phyloP scores from a whole-genome alignment of 2,329 filamentous ascomycete species.

The Pseudocercospora vitis region DNA sequence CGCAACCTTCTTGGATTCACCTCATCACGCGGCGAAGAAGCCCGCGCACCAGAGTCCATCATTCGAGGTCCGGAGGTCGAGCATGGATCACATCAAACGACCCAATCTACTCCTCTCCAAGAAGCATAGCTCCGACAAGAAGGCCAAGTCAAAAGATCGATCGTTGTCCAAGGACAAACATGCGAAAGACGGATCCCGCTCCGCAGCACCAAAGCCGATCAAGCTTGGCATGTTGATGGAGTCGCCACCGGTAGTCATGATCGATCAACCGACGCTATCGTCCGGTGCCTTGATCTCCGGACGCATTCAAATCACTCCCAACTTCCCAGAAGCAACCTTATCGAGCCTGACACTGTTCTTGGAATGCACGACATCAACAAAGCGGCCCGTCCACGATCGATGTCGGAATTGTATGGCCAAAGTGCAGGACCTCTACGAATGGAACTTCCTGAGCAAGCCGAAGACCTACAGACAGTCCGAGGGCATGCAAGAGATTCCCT shows the following conservation, averaged over 20 bases:
- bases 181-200: constrained; percentile 21
- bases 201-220: constrained; percentile 42
- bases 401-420: constrained; percentile 75
- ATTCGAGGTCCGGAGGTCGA: constrained; percentile 24
- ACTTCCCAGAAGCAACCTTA: constrained; percentile 63
- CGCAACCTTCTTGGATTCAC: constrained; percentile 10
- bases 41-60: constrained; percentile 17
- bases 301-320: constrained; percentile 72
- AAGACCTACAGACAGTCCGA: constrained; percentile 44
- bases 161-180: constrained; percentile 34
- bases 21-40: constrained; percentile 22
- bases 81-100: constrained; percentile 41
- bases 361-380: constrained; percentile 69
- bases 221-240: constrained; percentile 68
- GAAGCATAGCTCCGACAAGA: constrained; percentile 22
- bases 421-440: constrained; percentile 71
- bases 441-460: constrained; percentile 68
- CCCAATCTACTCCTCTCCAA: constrained; percentile 26
- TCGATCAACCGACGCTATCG: constrained; percentile 71
- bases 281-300: constrained; percentile 84
- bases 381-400: constrained; percentile 76
- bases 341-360: constrained; percentile 73
- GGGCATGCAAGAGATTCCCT: constrained; percentile 77
- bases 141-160: constrained; percentile 31
- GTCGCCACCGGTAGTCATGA: constrained; percentile 82